Percentiles rank a stretch among this genome's conserved stretches.
phyloP scores from a whole-genome alignment of 2,329 filamentous ascomycete genomes.

The Macroventuria anomochaeta region DNA sequence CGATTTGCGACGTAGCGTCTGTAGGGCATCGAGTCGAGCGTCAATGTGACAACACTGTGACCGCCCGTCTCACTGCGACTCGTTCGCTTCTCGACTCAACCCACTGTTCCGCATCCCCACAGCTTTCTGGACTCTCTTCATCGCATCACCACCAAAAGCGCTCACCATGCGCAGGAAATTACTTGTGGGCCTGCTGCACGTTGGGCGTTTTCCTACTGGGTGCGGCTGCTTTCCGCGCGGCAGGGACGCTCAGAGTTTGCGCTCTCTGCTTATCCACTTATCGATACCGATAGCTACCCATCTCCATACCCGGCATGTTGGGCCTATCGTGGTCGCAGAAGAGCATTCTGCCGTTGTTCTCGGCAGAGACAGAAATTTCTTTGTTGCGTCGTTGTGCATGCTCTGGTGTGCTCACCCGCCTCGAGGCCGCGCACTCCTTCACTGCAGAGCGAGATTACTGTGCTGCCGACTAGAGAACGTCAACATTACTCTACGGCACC shows the following conservation, averaged over 20 bases:
- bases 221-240: constrained; percentile 28
- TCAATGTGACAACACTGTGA: constrained; percentile 27
- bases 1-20: constrained; percentile 26
- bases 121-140: constrained; percentile 30
- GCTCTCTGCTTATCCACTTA: constrained; percentile 44
- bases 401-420: constrained; percentile 12
- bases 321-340: constrained; percentile 24
- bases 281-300: constrained; percentile 45
- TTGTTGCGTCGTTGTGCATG: constrained; percentile 20
- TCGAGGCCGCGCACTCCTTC: constrained; percentile 24
- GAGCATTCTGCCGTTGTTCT: constrained; percentile 10
- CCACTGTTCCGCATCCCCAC: constrained; percentile 28
- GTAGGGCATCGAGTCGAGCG: constrained; percentile 22
- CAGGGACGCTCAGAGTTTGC: constrained; percentile 32
- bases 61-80: constrained; percentile 22
- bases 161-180: constrained; percentile 41
- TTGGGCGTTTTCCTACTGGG: constrained; percentile 29
- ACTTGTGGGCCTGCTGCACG: constrained; percentile 38
- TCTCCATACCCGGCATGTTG: constrained; percentile 29
- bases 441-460: constrained; percentile 10
- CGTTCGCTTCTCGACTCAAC: constrained; percentile 17
- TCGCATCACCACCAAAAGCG: constrained; percentile 26
- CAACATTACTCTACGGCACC: constrained; percentile 13
- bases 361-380: constrained; percentile 31
- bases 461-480: constrained; percentile 11